Evolutionary conservation across 2,329 filamentous ascomycete genomes (phyloP).

Genomic region (Aspergillus piperis): DNA sequence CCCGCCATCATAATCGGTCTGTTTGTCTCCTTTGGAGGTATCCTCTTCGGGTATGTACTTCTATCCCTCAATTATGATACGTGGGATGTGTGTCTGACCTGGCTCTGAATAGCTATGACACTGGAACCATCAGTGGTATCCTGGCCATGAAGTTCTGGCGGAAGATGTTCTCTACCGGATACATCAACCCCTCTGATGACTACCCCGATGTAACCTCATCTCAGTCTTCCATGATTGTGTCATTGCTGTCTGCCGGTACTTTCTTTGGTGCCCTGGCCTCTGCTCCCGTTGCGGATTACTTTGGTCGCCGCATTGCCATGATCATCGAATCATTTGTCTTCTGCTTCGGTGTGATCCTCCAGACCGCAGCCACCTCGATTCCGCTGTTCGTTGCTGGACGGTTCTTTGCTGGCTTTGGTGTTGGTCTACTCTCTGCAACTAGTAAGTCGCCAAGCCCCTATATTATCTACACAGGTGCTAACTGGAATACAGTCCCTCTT

Average conservation of each 20-base stretch:
- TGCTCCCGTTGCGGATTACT: slow-evolving; percentile 57
- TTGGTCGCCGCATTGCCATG: slow-evolving; percentile 48
- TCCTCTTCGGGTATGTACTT: slow-evolving; percentile 56
- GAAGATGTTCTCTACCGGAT: slow-evolving; percentile 36
- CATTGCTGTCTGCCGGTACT: slow-evolving; percentile 71
- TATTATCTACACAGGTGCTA: not conserved
- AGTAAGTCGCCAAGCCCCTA: slow-evolving; percentile 52
- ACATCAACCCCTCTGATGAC: slow-evolving; percentile 38
- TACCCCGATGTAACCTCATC: slow-evolving; percentile 57
- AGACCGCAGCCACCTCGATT: slow-evolving; percentile 33
- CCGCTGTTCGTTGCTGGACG: slow-evolving; percentile 52
- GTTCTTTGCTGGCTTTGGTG: slow-evolving; percentile 57
- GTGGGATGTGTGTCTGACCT: not conserved
- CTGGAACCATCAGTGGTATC: slow-evolving; percentile 57
- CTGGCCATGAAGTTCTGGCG: slow-evolving; percentile 52
- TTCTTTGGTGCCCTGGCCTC: slow-evolving; percentile 73
- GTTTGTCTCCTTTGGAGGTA: slow-evolving; percentile 61
- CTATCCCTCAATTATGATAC: slow-evolving; percentile 22
- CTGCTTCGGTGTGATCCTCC: slow-evolving; percentile 38
- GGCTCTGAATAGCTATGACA: slow-evolving; percentile 46
- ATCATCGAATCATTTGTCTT: slow-evolving; percentile 37
- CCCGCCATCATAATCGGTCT: slow-evolving; percentile 58
- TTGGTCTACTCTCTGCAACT: slow-evolving; percentile 76
- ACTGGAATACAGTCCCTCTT: slow-evolving; percentile 43
- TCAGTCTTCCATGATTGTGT: slow-evolving; percentile 61